Evolutionary conservation across 345 rosid genomes (phyloP).

Genomic region (Excoecaria cochinchinensis): DNA sequence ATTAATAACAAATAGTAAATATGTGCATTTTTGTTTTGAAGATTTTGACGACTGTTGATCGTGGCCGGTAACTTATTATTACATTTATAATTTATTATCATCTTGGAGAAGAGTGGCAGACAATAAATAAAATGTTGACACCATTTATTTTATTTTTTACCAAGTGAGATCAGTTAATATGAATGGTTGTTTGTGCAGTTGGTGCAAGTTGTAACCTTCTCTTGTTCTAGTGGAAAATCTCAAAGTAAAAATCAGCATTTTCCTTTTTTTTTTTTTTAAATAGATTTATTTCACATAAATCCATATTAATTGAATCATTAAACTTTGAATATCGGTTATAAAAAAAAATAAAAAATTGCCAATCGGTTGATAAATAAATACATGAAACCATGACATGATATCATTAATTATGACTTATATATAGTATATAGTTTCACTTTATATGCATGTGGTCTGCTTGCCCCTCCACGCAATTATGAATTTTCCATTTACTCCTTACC

Average conservation of each 20-base stretch:
- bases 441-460: conserved; percentile 40
- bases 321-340: too few species aligned
- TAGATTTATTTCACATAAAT: too few species aligned
- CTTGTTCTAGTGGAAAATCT: background rate
- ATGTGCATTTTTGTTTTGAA: too few species aligned
- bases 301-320: too few species aligned
- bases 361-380: background rate
- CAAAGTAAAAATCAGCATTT: background rate
- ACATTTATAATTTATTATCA: background rate
- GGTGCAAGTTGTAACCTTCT: conserved; percentile 10
- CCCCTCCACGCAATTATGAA: conserved; percentile 34
- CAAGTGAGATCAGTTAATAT: background rate
- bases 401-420: conserved; percentile 22
- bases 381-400: conserved; percentile 32
- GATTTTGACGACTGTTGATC: too few species aligned
- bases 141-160: background rate
- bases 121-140: conserved; percentile 10
- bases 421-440: conserved; percentile 17
- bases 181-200: background rate
- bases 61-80: too few species aligned
- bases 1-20: too few species aligned
- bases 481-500: conserved; percentile 24
- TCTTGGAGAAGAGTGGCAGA: conserved; percentile 20
- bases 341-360: too few species aligned
- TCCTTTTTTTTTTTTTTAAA: too few species aligned